Percentiles rank a stretch among this genome's conserved stretches.
These are phyloP conservation scores for Colletotrichum tamarilloi DNA, from an alignment of 2,329 filamentous ascomycete genomes.

Conservation along the genomic window DNA sequence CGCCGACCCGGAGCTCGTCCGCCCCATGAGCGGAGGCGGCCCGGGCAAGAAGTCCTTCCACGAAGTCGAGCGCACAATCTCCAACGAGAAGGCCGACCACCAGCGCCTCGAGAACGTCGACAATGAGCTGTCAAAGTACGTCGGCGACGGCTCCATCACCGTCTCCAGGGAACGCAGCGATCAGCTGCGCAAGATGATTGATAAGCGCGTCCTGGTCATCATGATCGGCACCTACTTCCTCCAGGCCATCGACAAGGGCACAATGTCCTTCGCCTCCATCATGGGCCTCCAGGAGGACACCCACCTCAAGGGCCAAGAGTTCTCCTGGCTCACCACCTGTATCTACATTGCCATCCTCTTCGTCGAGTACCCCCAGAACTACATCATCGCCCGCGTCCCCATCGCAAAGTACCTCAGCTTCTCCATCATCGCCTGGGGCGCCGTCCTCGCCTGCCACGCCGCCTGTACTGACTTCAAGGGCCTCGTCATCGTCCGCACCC, in stretches of 20 bases:
- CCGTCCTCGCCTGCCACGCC: slow-evolving; percentile 69
- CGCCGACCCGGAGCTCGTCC: slow-evolving; percentile 41
- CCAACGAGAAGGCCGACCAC: slow-evolving; percentile 32
- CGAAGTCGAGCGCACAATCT: slow-evolving; percentile 42
- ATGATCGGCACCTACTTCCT: slow-evolving; percentile 82
- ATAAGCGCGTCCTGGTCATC: slow-evolving; percentile 73
- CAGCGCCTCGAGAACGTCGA: slow-evolving; percentile 59
- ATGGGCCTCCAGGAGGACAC: slow-evolving; percentile 69
- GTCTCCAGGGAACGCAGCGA: slow-evolving; percentile 70
- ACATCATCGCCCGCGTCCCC: slow-evolving; percentile 68
- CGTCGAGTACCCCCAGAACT: slow-evolving; percentile 79
- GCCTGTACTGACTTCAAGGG: slow-evolving; percentile 69
- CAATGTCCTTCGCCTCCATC: slow-evolving; percentile 72
- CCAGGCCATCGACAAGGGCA: slow-evolving; percentile 76
- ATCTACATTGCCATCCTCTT: slow-evolving; percentile 79
- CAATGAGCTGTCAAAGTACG: slow-evolving; percentile 77
- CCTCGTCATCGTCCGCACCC: slow-evolving; percentile 69
- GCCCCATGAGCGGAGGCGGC: slow-evolving; percentile 37
- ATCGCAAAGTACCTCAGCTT: slow-evolving; percentile 74
- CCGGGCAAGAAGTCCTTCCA: slow-evolving; percentile 41
- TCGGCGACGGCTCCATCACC: slow-evolving; percentile 63
- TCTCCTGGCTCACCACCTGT: slow-evolving; percentile 78
- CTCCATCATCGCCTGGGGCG: slow-evolving; percentile 71
- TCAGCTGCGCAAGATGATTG: slow-evolving; percentile 72
- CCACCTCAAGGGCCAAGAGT: slow-evolving; percentile 55